Conservation (phyloP, 345 rosid genomes). For the Lepidium didymum region DNA sequence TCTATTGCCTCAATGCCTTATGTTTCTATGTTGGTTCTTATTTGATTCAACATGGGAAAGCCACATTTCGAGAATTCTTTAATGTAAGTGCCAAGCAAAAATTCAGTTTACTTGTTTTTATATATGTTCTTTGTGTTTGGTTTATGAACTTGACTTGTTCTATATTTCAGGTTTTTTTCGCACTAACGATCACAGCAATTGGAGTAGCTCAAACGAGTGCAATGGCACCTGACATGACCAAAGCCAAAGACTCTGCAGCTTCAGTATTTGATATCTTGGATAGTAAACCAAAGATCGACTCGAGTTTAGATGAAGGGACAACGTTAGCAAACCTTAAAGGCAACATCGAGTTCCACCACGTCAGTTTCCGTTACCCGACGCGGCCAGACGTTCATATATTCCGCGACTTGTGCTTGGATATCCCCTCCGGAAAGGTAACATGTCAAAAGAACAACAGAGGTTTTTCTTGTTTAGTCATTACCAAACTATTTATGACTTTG, state of each 20-base stretch:
- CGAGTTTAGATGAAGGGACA: conserved; percentile 45
- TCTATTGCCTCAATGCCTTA: conserved; percentile 20
- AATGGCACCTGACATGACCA: conserved; percentile 49
- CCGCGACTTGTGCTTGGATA: conserved; percentile 40
- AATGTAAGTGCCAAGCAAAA: conserved; percentile 28
- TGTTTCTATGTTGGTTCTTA: conserved; percentile 5
- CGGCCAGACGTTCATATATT: conserved; percentile 66
- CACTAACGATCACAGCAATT: conserved; percentile 53
- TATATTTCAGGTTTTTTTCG: conserved; percentile 45
- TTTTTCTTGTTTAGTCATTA: neutral
- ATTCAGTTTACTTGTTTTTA: neutral
- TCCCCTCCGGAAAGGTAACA: conserved; percentile 65
- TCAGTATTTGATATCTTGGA: conserved; percentile 65
- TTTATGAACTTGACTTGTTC: neutral
- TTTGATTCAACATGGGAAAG: conserved; percentile 42
- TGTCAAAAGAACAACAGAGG: neutral
- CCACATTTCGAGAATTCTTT: conserved; percentile 52
- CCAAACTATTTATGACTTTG: neutral
- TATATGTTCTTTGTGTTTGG: neutral
- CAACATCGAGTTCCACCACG: conserved; percentile 46
- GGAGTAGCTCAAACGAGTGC: conserved; percentile 61
- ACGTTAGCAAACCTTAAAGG: conserved; percentile 40
- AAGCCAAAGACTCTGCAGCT: conserved; percentile 61
- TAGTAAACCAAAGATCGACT: conserved; percentile 51
- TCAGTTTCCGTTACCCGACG: conserved; percentile 52